Evolutionary conservation across 176 grass and related monocot species (phyloP).

Genomic region (Ensete glaucum): DNA sequence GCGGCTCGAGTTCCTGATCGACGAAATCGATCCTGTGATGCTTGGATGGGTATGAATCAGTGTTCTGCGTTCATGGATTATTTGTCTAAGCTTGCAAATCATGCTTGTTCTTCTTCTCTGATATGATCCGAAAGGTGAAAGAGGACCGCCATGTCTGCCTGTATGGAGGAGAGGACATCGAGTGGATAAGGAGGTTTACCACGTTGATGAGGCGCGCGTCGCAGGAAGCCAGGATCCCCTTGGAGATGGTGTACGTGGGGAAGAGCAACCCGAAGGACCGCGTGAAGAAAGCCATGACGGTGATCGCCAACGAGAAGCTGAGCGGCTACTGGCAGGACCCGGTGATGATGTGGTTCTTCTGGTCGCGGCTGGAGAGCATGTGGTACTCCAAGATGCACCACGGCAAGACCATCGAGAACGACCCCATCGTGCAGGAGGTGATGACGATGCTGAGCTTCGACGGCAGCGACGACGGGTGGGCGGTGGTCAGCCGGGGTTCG

Average conservation of each 20-base stretch:
- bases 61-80: too few relatives aligned
- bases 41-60: conserved; percentile 22
- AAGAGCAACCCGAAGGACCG: conserved; percentile 37
- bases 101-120: too few relatives aligned
- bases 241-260: conserved; percentile 45
- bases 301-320: conserved; percentile 25
- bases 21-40: conserved; percentile 33
- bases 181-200: conserved; percentile 37
- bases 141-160: conserved; percentile 29
- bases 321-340: conserved; percentile 34
- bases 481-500: conserved; percentile 24
- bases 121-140: conserved; percentile 7
- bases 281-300: conserved; percentile 7
- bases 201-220: conserved; percentile 8
- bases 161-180: conserved; percentile 39
- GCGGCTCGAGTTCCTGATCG: conserved; percentile 35
- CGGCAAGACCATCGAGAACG: conserved; percentile 25
- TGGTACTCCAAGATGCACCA: conserved; percentile 43
- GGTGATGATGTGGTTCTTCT: conserved; percentile 46
- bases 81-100: too few relatives aligned
- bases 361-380: conserved; percentile 43
- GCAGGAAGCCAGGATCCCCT: conserved; percentile 17
- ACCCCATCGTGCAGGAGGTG: conserved; percentile 32
- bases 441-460: conserved; percentile 38
- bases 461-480: conserved; percentile 29